These are phyloP conservation scores for Polytrichum commune DNA, from an alignment of 225 moss, liverwort and hornwort species.

Conservation along the genomic window DNA sequence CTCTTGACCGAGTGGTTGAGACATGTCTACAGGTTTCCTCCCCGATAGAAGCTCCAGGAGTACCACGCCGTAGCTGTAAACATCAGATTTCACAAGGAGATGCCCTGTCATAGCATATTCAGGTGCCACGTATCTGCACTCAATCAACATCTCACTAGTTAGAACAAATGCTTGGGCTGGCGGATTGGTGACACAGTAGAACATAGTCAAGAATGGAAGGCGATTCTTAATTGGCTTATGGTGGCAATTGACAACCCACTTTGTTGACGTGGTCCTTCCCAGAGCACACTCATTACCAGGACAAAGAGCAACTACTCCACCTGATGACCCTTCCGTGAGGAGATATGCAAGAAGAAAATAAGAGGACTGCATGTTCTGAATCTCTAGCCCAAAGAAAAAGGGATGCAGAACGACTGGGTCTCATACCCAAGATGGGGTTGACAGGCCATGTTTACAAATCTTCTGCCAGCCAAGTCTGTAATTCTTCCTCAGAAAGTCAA, in stretches of 20 bases:
- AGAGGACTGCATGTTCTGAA: background rate
- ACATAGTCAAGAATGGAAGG: too few relatives aligned
- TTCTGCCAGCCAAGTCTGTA: background rate
- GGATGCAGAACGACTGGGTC: constrained; percentile 2
- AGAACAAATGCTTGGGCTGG: too few relatives aligned
- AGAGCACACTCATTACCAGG: too few relatives aligned
- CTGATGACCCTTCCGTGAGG: too few relatives aligned
- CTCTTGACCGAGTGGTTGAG: constrained; percentile 70
- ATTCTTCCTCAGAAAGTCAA: background rate
- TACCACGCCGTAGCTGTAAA: constrained; percentile 57
- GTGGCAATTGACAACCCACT: too few relatives aligned
- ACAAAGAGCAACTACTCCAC: too few relatives aligned
- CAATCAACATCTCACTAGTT: background rate
- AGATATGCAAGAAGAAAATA: too few relatives aligned
- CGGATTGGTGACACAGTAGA: too few relatives aligned
- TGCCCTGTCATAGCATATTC: constrained; percentile 95
- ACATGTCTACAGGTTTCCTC: constrained; percentile 81
- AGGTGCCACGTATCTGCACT: constrained; percentile 67
- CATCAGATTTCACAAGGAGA: constrained; percentile 83
- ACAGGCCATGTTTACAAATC: background rate
- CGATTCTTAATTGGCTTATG: too few relatives aligned
- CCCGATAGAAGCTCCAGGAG: constrained; percentile 62
- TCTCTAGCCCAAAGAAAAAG: background rate
- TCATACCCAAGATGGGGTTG: too few relatives aligned
- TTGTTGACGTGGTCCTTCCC: too few relatives aligned